Percentiles rank a stretch among this genome's conserved stretches.
phyloP scores from a whole-genome alignment of 495 filamentous ascomycete species.

The Pseudoneurospora amorphoporcata region DNA sequence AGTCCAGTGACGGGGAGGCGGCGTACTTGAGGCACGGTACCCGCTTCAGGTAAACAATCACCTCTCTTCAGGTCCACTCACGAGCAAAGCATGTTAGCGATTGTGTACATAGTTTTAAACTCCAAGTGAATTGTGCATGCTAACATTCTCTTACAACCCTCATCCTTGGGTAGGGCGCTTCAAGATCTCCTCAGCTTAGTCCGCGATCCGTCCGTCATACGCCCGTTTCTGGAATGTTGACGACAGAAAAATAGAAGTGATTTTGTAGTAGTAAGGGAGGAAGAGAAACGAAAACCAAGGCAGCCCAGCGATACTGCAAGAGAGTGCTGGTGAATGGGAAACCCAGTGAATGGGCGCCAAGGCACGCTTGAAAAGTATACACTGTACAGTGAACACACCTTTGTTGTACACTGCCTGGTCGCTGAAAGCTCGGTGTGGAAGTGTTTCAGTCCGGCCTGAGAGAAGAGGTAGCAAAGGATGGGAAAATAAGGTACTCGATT shows the following conservation, averaged over 20 bases:
- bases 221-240: neutral
- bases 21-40: neutral
- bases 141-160: too few relatives aligned
- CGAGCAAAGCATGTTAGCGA: too few relatives aligned
- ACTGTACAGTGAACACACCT: too few relatives aligned
- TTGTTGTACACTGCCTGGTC: too few relatives aligned
- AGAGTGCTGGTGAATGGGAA: neutral
- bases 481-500: neutral
- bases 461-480: neutral
- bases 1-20: neutral
- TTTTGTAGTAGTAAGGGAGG: neutral
- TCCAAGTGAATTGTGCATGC: too few relatives aligned
- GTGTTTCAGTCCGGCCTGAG: too few relatives aligned
- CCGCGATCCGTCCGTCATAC: too few relatives aligned
- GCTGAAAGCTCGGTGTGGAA: too few relatives aligned
- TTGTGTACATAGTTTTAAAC: too few relatives aligned
- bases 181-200: too few relatives aligned
- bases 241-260: neutral
- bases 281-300: neutral
- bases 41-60: neutral
- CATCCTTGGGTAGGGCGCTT: too few relatives aligned
- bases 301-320: neutral
- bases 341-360: neutral
- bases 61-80: neutral
- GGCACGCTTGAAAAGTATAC: neutral